Percentiles rank a stretch among this genome's conserved stretches.
These are phyloP conservation scores for Chaetomium globosum DNA, from an alignment of 2,329 filamentous ascomycete species.

Conservation along the genomic window DNA sequence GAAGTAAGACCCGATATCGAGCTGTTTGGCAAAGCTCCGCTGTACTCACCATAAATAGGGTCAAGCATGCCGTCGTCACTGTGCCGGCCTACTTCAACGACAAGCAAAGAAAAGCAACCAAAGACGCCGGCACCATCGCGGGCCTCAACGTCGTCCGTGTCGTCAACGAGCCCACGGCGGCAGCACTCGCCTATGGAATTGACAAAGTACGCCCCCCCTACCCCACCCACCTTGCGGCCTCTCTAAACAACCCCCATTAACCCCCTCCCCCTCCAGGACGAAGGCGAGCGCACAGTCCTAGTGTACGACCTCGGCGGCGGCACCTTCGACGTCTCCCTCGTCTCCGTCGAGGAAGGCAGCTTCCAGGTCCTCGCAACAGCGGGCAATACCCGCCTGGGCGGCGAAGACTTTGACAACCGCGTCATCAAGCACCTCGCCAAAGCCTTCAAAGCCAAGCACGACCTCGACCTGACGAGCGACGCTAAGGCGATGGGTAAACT, in stretches of 20 bases:
- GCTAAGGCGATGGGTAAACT: slow-evolving; percentile 98
- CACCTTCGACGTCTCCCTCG: slow-evolving; percentile 91
- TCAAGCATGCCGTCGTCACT: slow-evolving; percentile 86
- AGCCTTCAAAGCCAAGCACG: slow-evolving; percentile 94
- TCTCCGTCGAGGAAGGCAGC: slow-evolving; percentile 85
- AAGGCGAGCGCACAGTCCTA: slow-evolving; percentile 81
- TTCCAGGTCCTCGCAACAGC: slow-evolving; percentile 93
- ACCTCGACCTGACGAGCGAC: slow-evolving; percentile 89
- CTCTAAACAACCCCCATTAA: neutral
- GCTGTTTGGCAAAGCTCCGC: too few species aligned
- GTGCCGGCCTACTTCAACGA: slow-evolving; percentile 99
- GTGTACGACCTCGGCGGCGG: slow-evolving; percentile 93
- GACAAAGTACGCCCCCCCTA: slow-evolving; percentile 57
- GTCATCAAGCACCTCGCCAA: slow-evolving; percentile 95
- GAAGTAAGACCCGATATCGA: slow-evolving; percentile 48
- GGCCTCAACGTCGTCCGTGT: slow-evolving; percentile 93
- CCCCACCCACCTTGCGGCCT: neutral
- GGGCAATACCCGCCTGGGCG: slow-evolving; percentile 94
- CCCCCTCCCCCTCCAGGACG: slow-evolving; percentile 49
- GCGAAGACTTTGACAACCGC: slow-evolving; percentile 98
- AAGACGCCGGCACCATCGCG: slow-evolving; percentile 89
- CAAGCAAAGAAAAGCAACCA: slow-evolving; percentile 93
- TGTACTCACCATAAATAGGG: slow-evolving; percentile 38
- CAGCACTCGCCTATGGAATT: slow-evolving; percentile 90
- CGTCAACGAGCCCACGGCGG: slow-evolving; percentile 93